Evolutionary conservation across 139 green algal species (phyloP).

Genomic region (Zygnema cylindricum): DNA sequence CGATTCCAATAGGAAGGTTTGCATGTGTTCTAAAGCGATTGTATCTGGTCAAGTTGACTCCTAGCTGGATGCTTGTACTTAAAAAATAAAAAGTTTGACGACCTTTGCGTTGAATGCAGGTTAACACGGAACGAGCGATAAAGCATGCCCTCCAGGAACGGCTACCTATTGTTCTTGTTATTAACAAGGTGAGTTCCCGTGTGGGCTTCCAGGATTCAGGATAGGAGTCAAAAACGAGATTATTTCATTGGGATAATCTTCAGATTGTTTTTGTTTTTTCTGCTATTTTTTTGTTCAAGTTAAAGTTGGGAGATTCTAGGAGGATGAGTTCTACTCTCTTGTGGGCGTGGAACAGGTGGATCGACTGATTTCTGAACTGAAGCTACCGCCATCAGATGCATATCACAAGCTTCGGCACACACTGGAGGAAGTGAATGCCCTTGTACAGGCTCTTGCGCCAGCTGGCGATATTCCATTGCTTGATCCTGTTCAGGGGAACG

Average conservation of each 20-base stretch:
- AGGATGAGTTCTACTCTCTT: too few species aligned
- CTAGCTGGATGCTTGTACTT: too few species aligned
- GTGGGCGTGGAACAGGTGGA: conserved; percentile 76
- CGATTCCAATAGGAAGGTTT: too few species aligned
- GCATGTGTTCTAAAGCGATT: too few species aligned
- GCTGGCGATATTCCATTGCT: conserved; percentile 12
- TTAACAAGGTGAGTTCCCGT: conserved; percentile 85
- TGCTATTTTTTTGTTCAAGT: too few species aligned
- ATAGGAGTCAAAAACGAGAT: too few species aligned
- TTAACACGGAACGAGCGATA: conserved; percentile 80
- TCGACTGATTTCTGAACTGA: conserved; percentile 95
- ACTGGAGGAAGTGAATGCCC: conserved; percentile 87
- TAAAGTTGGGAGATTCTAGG: too few species aligned
- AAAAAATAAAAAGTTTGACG: too few species aligned
- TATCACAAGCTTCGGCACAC: conserved; percentile 98
- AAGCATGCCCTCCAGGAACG: conserved; percentile 85
- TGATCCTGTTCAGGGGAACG: conserved; percentile 86
- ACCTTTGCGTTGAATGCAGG: too few species aligned
- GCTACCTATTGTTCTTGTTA: conserved; percentile 83
- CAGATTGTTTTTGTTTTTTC: too few species aligned
- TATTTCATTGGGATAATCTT: too few species aligned
- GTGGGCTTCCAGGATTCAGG: not conserved
- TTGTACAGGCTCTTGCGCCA: conserved; percentile 24
- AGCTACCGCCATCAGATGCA: conserved; percentile 94
- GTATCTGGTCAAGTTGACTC: too few species aligned